phyloP scores from a whole-genome alignment of 169 alveolate species.

The Plasmodium coatneyi region DNA sequence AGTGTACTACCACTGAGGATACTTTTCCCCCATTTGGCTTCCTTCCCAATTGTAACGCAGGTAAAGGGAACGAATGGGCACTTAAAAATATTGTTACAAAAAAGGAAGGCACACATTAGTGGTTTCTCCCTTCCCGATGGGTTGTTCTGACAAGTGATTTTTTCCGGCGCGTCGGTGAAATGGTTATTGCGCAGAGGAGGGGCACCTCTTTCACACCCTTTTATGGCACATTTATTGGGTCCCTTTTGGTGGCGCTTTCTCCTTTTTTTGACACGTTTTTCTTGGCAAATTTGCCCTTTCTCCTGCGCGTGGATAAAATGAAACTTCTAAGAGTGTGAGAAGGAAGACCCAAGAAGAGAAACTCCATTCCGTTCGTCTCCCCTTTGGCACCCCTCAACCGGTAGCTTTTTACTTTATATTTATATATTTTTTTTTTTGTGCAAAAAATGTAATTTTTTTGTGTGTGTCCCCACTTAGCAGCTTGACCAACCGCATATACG shows the following conservation, averaged over 20 bases:
- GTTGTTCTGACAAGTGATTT: background rate
- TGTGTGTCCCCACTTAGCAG: background rate
- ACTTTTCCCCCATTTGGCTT: background rate
- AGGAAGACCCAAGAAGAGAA: background rate
- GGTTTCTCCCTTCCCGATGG: background rate
- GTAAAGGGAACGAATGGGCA: background rate
- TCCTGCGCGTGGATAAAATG: background rate
- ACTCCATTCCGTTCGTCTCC: background rate
- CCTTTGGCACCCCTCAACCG: background rate
- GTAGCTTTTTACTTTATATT: background rate
- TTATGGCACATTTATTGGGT: background rate
- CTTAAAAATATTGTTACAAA: background rate
- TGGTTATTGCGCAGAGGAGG: background rate
- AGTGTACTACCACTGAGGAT: background rate
- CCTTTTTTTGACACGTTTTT: background rate
- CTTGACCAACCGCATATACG: background rate
- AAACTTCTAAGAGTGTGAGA: background rate
- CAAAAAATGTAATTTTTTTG: no score
- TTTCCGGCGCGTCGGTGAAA: background rate
- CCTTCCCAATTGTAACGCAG: background rate
- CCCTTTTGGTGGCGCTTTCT: background rate
- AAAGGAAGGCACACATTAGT: background rate
- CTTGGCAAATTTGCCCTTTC: background rate
- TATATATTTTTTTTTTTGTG: background rate
- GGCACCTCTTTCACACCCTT: background rate